phyloP scores from a whole-genome alignment of 1,284 basidiomycete genomes.

The Phellinidium pouzarii region DNA sequence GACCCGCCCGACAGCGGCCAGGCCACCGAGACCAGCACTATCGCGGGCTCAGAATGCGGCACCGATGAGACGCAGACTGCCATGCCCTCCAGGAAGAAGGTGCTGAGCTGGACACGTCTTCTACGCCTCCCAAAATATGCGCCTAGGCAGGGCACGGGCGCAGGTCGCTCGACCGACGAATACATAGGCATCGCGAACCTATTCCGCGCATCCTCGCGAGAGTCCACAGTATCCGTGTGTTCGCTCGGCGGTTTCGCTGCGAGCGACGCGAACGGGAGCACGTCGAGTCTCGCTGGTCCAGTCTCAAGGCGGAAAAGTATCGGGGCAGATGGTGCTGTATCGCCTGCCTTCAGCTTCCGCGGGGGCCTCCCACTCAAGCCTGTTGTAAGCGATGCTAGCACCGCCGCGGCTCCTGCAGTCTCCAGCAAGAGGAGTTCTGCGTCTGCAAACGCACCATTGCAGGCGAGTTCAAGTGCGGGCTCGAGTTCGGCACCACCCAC shows the following conservation, averaged over 20 bases:
- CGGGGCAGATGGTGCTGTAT: slow-evolving; percentile 3
- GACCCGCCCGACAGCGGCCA: slow-evolving; percentile 20
- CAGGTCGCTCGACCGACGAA: slow-evolving; percentile 5
- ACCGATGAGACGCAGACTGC: slow-evolving; percentile 13
- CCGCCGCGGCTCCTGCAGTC: neutral
- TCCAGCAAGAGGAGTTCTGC: neutral
- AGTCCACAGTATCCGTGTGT: slow-evolving; percentile 19
- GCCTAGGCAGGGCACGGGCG: neutral
- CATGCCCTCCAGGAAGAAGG: slow-evolving; percentile 26
- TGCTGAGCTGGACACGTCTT: neutral
- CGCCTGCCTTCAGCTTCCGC: slow-evolving; percentile 7
- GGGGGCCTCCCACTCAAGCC: slow-evolving; percentile 11
- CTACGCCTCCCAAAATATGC: slow-evolving; percentile 8
- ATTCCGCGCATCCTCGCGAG: slow-evolving; percentile 33
- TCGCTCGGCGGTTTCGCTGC: slow-evolving; percentile 1
- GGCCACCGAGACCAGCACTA: slow-evolving; percentile 27
- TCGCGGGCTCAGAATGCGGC: slow-evolving; percentile 12
- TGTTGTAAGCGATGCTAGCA: slow-evolving; percentile 9
- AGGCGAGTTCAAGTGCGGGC: slow-evolving; percentile 22
- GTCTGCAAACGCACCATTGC: neutral
- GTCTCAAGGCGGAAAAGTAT: slow-evolving; percentile 20
- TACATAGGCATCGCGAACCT: slow-evolving; percentile 27
- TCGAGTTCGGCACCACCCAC: slow-evolving; percentile 23
- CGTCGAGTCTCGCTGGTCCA: slow-evolving; percentile 12
- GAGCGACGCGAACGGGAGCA: slow-evolving; percentile 12